phyloP scores from a whole-genome alignment of 2,329 filamentous ascomycete species.

The Alternaria metachromatica region DNA sequence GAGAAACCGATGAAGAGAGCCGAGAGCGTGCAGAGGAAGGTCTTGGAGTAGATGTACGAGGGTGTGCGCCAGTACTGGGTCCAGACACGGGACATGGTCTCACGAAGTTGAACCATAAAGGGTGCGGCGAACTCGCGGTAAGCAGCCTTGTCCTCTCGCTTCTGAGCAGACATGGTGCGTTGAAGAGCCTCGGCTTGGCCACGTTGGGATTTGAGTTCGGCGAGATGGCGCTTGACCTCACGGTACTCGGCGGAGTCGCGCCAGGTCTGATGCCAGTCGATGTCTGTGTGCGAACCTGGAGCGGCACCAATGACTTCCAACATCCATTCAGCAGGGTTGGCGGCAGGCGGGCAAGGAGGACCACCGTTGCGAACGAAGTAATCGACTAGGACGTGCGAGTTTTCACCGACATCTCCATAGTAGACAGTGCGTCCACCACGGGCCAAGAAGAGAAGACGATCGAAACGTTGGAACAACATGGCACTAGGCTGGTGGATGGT shows the following conservation, averaged over 20 bases:
- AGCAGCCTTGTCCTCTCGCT: constrained; percentile 58
- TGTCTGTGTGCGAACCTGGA: constrained; percentile 57
- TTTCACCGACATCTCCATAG: constrained; percentile 78
- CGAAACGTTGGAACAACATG: constrained; percentile 91
- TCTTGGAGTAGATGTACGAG: constrained; percentile 86
- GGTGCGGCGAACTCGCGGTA: constrained; percentile 83
- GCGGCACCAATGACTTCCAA: constrained; percentile 62
- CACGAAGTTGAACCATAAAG: constrained; percentile 69
- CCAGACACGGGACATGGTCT: constrained; percentile 78
- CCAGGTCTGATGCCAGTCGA: constrained; percentile 60
- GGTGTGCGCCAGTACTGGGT: constrained; percentile 93
- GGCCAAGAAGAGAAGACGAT: constrained; percentile 78
- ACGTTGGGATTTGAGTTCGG: constrained; percentile 52
- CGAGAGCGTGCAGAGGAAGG: constrained; percentile 67
- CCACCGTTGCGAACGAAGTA: constrained; percentile 81
- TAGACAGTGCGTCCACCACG: constrained; percentile 81
- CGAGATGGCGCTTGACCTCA: constrained; percentile 55
- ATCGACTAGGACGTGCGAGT: constrained; percentile 69
- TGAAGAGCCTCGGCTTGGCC: constrained; percentile 39
- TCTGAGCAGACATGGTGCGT: constrained; percentile 50
- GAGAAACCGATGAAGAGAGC: constrained; percentile 83
- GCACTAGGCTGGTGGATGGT: constrained; percentile 98
- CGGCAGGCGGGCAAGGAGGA: constrained; percentile 66
- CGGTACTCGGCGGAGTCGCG: constrained; percentile 55
- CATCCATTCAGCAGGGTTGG: constrained; percentile 88